Percentiles rank a stretch among this genome's conserved stretches.
Evolutionary conservation across 192 early-diverging fungal genomes (phyloP).

Genomic region (Backusella westeae): DNA sequence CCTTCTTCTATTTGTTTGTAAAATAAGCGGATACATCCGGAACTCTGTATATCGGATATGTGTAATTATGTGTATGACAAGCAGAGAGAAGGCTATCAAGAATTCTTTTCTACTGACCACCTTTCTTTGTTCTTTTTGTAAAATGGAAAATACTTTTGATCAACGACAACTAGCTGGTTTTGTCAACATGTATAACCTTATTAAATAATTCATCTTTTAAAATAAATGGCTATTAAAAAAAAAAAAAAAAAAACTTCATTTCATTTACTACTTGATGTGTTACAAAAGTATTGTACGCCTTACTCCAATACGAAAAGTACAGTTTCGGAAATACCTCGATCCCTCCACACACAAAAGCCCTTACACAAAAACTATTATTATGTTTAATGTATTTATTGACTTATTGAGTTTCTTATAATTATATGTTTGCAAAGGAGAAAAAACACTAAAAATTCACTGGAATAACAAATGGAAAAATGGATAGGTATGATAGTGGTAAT

Average conservation of each 20-base stretch:
- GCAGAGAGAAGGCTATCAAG: neutral
- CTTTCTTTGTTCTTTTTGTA: neutral
- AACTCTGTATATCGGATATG: neutral
- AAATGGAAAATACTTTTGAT: neutral
- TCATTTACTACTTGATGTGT: neutral
- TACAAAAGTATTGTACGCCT: neutral
- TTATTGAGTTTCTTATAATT: neutral
- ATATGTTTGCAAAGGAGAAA: neutral
- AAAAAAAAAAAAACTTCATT: neutral
- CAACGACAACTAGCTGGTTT: neutral
- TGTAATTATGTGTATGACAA: neutral
- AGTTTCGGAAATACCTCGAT: conserved; percentile 9
- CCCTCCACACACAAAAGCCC: neutral
- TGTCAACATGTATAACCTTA: neutral
- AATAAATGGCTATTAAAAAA: neutral
- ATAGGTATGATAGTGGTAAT: neutral
- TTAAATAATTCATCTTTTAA: neutral
- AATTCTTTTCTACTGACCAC: neutral
- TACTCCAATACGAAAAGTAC: conserved; percentile 2
- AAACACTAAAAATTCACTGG: neutral
- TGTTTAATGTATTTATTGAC: neutral
- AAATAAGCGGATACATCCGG: neutral
- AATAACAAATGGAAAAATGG: neutral
- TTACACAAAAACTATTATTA: conserved; percentile 4
- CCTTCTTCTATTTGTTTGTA: neutral